Base-by-base conservation (phyloP, 2,329 filamentous ascomycete genomes). In the Drechmeria coniospora region DNA sequence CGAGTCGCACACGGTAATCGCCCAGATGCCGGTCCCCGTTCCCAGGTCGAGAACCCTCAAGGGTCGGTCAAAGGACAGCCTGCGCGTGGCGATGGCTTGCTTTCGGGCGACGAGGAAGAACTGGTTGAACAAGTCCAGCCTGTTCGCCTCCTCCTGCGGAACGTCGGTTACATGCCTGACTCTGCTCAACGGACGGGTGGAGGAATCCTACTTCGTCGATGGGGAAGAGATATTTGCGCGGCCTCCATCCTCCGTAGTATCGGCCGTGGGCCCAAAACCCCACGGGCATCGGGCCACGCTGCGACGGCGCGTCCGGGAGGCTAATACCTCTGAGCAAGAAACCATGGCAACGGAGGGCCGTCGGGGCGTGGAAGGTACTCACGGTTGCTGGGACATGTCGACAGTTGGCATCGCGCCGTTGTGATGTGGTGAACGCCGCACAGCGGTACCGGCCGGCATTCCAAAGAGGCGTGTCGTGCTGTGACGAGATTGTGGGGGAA, bases 11-110 rank as follows among this genome's bases (percentile, higher is more conserved):
- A 93, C 78, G 39, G 87, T 79, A 41, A 92, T 80, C 22, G 79
- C 72, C 87, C 87, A 95, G 35, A 92, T 87, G 21, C 83, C 84
- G 1, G 83, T 92, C 13, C 86, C 87, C 36, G 79, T 86, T 23
- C 84, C 87, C 29, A 93, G 47, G 43, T 79, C 74, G 23, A 79
- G 46, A 26, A 78, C 61, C 27, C 57, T 53, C 17, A 44, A 46
- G 4, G 24, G 29, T 25, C 29, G 34, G 13, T 34, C 32, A 23
- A 15, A 34, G 28, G 25, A 29, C 15, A 41, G 36, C 18, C 22
- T 36, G 30, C 34, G 31, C 16, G 29, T 37, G 30, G 31, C 50
- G 2, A 46, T 36, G 18, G 40, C 41, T 2, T 61, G 50, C 21
- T 64, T 59, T 36, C 77, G 71, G 27, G 71, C 71, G 13, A 79